phyloP scores from a whole-genome alignment of 352 stramenopile species.

The Phytophthora niederhauseri region DNA sequence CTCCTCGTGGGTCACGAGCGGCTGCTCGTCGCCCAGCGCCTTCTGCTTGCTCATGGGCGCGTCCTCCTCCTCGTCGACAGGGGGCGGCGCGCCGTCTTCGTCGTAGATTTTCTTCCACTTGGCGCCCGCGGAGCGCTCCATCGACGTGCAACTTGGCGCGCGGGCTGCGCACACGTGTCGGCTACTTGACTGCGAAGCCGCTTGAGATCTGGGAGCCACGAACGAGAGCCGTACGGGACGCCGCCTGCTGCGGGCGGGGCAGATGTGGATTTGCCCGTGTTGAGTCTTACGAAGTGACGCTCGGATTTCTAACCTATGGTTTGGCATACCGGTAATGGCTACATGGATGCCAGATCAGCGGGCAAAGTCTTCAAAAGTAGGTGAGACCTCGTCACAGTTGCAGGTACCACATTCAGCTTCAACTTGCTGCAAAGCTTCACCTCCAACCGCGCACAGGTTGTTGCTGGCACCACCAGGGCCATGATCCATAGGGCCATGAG shows the following conservation, averaged over 20 bases:
- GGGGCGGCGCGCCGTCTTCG: conserved; percentile 14
- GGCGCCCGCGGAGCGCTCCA: conserved; percentile 28
- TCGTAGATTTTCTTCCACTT: conserved; percentile 36
- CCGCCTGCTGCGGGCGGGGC: conserved; percentile 11
- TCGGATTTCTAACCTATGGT: not conserved
- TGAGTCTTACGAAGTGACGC: not conserved
- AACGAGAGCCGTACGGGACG: not conserved
- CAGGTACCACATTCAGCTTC: not conserved
- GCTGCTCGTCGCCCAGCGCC: conserved; percentile 24
- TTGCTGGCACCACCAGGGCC: too few species aligned
- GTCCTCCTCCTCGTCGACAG: conserved; percentile 22
- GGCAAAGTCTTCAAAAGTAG: too few species aligned
- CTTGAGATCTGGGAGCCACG: conserved; percentile 1
- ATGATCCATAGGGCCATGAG: too few species aligned
- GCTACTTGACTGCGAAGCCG: conserved; percentile 6
- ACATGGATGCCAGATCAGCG: not conserved
- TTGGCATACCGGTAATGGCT: not conserved
- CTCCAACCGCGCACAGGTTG: too few species aligned
- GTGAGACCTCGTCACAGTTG: not conserved
- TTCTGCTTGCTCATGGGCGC: conserved; percentile 5
- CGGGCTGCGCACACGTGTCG: not conserved
- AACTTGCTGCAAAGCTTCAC: not conserved
- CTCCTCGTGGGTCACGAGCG: conserved; percentile 20
- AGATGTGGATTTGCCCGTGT: conserved; percentile 9
- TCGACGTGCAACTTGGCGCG: conserved; percentile 12